Percentiles rank a stretch among this genome's conserved stretches.
These are phyloP conservation scores for Anthracocystis setariae DNA, from an alignment of 1,284 basidiomycete species.

Conservation along the genomic window DNA sequence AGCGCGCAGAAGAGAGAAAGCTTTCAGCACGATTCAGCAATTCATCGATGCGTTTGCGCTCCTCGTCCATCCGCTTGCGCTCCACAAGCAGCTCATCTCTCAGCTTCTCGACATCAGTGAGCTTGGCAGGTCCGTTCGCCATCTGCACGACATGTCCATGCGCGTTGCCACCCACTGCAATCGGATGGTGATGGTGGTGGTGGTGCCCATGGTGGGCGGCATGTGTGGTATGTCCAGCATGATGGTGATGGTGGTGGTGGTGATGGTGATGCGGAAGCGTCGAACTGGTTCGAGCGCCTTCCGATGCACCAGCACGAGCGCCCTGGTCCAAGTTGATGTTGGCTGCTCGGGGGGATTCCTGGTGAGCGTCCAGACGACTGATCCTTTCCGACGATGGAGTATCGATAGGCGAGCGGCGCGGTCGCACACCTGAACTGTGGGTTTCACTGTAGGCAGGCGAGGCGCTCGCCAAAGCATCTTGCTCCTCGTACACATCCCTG, in stretches of 20 bases:
- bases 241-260: conserved; percentile 52
- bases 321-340: conserved; percentile 25
- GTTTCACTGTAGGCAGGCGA: conserved; percentile 8
- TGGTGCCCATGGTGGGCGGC: conserved; percentile 35
- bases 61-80: conserved; percentile 52
- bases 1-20: conserved; percentile 36
- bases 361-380: conserved; percentile 7
- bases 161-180: conserved; percentile 18
- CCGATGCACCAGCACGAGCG: conserved; percentile 12
- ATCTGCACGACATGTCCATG: conserved; percentile 18
- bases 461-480: conserved; percentile 9
- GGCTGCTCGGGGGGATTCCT: conserved; percentile 11
- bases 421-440: conserved; percentile 1
- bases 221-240: conserved; percentile 32
- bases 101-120: conserved; percentile 56
- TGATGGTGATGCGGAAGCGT: conserved; percentile 45
- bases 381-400: conserved; percentile 13
- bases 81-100: conserved; percentile 59
- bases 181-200: conserved; percentile 46
- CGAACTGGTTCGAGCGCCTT: conserved; percentile 12
- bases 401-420: conserved; percentile 22
- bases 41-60: conserved; percentile 43
- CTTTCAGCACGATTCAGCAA: conserved; percentile 57
- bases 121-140: conserved; percentile 15
- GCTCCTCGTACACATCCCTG: conserved; percentile 28